Base-by-base conservation (phyloP, 257 asterid genomes). In the Echites panduratus region DNA sequence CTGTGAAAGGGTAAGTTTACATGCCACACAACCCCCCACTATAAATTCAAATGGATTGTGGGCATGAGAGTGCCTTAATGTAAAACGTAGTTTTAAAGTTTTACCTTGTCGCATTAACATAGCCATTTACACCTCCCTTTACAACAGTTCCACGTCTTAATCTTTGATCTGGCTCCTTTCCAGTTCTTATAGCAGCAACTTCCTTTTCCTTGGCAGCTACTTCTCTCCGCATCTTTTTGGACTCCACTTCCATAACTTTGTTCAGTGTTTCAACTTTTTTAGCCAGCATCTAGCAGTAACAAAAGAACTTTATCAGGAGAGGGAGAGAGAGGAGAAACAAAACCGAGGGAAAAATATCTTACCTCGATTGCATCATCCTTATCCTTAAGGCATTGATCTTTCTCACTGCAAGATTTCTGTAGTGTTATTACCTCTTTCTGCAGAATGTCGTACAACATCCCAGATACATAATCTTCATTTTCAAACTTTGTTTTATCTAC, bases 311-410 rank as follows among this genome's bases (percentile, higher is more conserved):
- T 12, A 70, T 48, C 49, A 10, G 26, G 69, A 27, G 54, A 40
- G 44, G 38, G 57, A 76, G 70, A 67, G 44, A 22, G 52, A 24
- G 14, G 7, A 6, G 44, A 19, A 38, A 2, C 16, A 32, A 41
- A 26, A 19, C 38, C 45, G 65, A 17, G 56, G 52, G 66, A 74
- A 9, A n/a, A 58, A 73, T 67, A 76, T 19, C 75, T 56, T 19
- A 93, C 98, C 98, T 91, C 94, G 53, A 93, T 85, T 9, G 92
- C 96, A 4, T 87, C 97, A 74, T 88, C 94, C 84, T 87, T 93
- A 82, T 90, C 96, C 81, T 89, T 93, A 54, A 90, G 82, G 85
- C 81, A 78, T 73, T 88, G 97, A 79, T 91, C 94, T 81, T 93
- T 91, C 84, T 84, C 93, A 57, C 81, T 83, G 86, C 96, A 88